These are phyloP conservation scores for Podaxis sp. DNA, from an alignment of 768 basidiomycete species.

Conservation along the genomic window DNA sequence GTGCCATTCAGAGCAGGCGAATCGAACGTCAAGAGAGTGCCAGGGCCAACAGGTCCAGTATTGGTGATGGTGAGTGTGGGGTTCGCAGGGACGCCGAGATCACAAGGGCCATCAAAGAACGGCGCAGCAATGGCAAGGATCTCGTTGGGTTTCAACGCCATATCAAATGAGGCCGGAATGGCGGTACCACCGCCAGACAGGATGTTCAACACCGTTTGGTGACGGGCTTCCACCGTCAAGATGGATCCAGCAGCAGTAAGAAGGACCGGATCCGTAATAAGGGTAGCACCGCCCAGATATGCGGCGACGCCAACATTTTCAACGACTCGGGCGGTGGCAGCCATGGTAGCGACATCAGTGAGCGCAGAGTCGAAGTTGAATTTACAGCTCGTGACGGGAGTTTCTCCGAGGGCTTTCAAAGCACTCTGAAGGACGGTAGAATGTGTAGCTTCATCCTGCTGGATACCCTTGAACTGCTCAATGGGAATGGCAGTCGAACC, in stretches of 20 bases:
- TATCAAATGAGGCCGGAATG: slow-evolving; percentile 71
- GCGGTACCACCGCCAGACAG: slow-evolving; percentile 54
- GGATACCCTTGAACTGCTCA: slow-evolving; percentile 61
- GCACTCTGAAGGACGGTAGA: slow-evolving; percentile 49
- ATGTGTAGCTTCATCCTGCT: slow-evolving; percentile 62
- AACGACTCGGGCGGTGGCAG: slow-evolving; percentile 66
- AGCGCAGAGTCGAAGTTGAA: slow-evolving; percentile 69
- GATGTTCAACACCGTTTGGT: slow-evolving; percentile 75
- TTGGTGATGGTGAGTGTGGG: slow-evolving; percentile 61
- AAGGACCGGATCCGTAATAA: slow-evolving; percentile 58
- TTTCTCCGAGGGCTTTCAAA: slow-evolving; percentile 51
- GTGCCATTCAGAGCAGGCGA: slow-evolving; percentile 54
- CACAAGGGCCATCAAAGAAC: slow-evolving; percentile 68
- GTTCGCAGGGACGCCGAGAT: slow-evolving; percentile 60
- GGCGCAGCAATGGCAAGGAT: slow-evolving; percentile 66
- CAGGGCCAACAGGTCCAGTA: slow-evolving; percentile 51
- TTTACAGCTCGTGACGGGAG: slow-evolving; percentile 53
- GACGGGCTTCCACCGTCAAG: slow-evolving; percentile 79
- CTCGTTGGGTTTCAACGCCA: slow-evolving; percentile 66
- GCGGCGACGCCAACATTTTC: slow-evolving; percentile 77
- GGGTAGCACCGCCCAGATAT: slow-evolving; percentile 71
- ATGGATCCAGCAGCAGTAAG: slow-evolving; percentile 71
- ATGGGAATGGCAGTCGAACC: slow-evolving; percentile 48
- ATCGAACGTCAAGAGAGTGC: slow-evolving; percentile 62
- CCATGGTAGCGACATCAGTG: slow-evolving; percentile 67